Base-by-base conservation (phyloP, 345 rosid genomes). In the Camelina laxa region DNA sequence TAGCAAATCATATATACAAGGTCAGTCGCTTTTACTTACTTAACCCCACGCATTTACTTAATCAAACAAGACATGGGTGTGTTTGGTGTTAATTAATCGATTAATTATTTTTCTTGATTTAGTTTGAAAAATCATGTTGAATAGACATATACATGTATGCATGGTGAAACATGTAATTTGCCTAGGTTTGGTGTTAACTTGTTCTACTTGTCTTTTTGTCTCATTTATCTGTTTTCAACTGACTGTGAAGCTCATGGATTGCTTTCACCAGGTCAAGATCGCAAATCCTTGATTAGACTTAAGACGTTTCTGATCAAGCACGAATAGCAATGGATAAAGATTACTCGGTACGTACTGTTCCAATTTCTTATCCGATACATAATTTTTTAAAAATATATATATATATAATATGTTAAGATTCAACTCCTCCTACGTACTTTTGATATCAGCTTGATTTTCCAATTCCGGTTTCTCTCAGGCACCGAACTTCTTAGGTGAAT, bases 291-390 rank as follows among this genome's bases (percentile, higher is more conserved):
- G 7, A 14, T 15, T 47, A 48, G 41, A 47, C 41, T 12, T 20
- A 4, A 57, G 58, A 63, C 57, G 70, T 72, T 73, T 61, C 61
- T 33, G 63, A 60, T 67, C 69, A 75, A 75, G 16, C 8, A 60
- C 55, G 12, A 67, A 47, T 33, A 66, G n/a, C 54, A 54, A 92
- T 92, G 92, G 97, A 91, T 76, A 87, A 85, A 80, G 89, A 85
- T 83, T 89, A 84, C 91, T 71, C 89, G 89, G 96, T 89, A 88
- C 70, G 60, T 57, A 69, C 21, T 61, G 31, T 60, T 66, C 24
- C 6, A 22, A 30, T 60, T 20, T 68, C 36, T 42, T 42, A 9
- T 60, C 53, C 24, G 30, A 51, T 11, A 49, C 69, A 44, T 2
- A 13, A n/a, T n/a, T n/a, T 27, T 27, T 24, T 24, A 0, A 24